Evolutionary conservation across 495 filamentous ascomycete genomes (phyloP).

Genomic region (Cryomyces antarcticus): DNA sequence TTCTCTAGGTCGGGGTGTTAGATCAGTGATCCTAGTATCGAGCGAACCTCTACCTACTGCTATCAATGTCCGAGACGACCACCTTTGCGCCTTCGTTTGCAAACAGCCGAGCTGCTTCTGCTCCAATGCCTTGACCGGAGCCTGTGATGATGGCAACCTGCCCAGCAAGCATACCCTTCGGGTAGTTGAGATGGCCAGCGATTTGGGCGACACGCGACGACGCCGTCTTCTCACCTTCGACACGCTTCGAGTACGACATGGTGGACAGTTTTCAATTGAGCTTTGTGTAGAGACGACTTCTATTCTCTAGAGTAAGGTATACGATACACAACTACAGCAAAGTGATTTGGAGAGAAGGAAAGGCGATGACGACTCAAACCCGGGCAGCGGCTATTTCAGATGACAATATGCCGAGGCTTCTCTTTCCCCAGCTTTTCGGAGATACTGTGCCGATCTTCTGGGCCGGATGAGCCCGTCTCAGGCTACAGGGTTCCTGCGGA

Average conservation of each 20-base stretch:
- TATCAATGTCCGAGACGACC: slow-evolving; percentile 64
- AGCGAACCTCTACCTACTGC: slow-evolving; percentile 22
- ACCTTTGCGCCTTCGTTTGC: slow-evolving; percentile 75
- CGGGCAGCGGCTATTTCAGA: too few relatives aligned
- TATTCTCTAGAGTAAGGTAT: too few relatives aligned
- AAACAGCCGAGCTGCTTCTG: slow-evolving; percentile 60
- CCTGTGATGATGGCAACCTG: slow-evolving; percentile 82
- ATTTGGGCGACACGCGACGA: slow-evolving; percentile 34
- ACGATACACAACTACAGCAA: too few relatives aligned
- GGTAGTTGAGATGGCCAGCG: slow-evolving; percentile 58
- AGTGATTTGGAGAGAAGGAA: too few relatives aligned
- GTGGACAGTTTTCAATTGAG: neutral
- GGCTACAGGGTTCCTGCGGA: too few relatives aligned
- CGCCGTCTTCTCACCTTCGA: slow-evolving; percentile 2
- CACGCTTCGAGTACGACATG: neutral
- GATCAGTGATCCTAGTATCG: neutral
- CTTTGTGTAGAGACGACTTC: too few relatives aligned
- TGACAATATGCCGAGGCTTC: too few relatives aligned
- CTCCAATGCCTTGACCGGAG: slow-evolving; percentile 74
- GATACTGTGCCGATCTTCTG: too few relatives aligned
- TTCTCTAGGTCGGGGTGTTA: slow-evolving; percentile 26
- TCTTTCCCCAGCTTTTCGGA: too few relatives aligned
- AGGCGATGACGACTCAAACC: too few relatives aligned
- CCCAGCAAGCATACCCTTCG: slow-evolving; percentile 50
- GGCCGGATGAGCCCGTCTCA: too few relatives aligned